Evolutionary conservation across 768 basidiomycete species (phyloP).

Genomic region (Podaxis rugospora): DNA sequence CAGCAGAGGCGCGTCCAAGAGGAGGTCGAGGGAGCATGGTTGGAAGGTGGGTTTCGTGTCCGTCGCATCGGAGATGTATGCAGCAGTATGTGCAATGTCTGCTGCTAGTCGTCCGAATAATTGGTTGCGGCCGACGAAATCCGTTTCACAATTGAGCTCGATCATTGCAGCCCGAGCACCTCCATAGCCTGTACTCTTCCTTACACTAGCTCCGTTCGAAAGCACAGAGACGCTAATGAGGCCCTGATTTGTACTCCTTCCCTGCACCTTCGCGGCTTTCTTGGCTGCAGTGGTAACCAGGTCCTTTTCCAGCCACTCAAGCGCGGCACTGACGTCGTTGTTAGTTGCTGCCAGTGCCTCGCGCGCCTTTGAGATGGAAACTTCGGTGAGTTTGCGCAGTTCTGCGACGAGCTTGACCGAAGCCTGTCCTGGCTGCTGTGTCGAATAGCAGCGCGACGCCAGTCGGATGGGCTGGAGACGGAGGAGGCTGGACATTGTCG

Average conservation of each 20-base stretch:
- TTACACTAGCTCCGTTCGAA: slow-evolving; percentile 49
- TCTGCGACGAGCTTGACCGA: slow-evolving; percentile 79
- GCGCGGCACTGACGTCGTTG: slow-evolving; percentile 69
- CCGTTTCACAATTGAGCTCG: slow-evolving; percentile 95
- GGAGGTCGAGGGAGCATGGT: slow-evolving; percentile 44
- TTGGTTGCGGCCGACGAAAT: slow-evolving; percentile 88
- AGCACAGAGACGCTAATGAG: slow-evolving; percentile 74
- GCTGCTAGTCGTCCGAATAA: slow-evolving; percentile 73
- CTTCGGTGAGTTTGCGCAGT: slow-evolving; percentile 75
- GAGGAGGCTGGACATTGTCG: slow-evolving; percentile 19
- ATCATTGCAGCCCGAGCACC: slow-evolving; percentile 79
- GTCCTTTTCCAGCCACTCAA: slow-evolving; percentile 81
- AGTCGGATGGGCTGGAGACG: neutral
- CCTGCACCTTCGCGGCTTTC: slow-evolving; percentile 81
- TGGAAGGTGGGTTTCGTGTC: slow-evolving; percentile 34
- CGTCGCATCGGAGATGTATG: slow-evolving; percentile 54
- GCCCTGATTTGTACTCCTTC: slow-evolving; percentile 73
- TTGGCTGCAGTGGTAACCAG: slow-evolving; percentile 63
- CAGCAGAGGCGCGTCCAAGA: slow-evolving; percentile 66
- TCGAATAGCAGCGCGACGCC: slow-evolving; percentile 39
- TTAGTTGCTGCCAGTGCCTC: slow-evolving; percentile 76
- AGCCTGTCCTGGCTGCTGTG: slow-evolving; percentile 43
- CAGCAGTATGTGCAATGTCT: slow-evolving; percentile 81
- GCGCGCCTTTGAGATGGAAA: slow-evolving; percentile 83
- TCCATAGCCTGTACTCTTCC: slow-evolving; percentile 28